Base-by-base conservation (phyloP, 2,329 filamentous ascomycete species). In the Ophiocordyceps polyrhachis-furcata region DNA sequence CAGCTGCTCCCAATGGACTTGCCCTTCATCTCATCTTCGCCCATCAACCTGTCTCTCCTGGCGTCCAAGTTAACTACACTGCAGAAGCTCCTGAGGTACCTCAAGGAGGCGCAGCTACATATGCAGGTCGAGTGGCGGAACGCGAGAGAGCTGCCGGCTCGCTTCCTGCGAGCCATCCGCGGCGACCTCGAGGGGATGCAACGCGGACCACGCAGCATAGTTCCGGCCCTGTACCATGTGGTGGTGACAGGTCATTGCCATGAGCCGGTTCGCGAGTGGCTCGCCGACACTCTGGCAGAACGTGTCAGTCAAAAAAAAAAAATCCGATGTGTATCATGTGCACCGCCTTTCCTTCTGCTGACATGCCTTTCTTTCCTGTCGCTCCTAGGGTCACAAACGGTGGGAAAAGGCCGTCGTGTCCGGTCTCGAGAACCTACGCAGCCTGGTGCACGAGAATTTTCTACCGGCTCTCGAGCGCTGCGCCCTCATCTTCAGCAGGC, bases 401-500 rank as follows among this genome's bases (percentile, higher is more conserved):
- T 98, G 91, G 91, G 88, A 96, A 50, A 93, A 89, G 55, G 81
- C 83, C 6, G 82, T 93, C 2, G 71, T 75, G 2, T 76, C 77
- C 4, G 85, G 87, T 1, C 79, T 95, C 19, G 79, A 84, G 48
- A 81, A 77, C 45, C 70, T 96, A 11, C 76, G 86, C 43, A 74
- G 76, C 44, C 69, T 96, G 13, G 69, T 87, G 0, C 88, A 94
- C 55, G 81, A 94, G 56, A 88, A 93, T 58, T 77, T 95, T 44
- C 70, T 96, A 2, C 91, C 91, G 0, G 86, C 85, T 0, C 68
- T 96, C 2, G 87, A 96, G 53, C 78, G 89, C 44, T 82, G 83
- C 51, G 74, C 75, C 42, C 77, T 95, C 21, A 79, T 94, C 29
- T 72, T 94, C 25, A 86, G 82, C 51, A 79, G 86, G 13, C 72